A percentile compares a stretch with the other conserved stretches of the same genome.
Evolutionary conservation across 2,329 filamentous ascomycete species (phyloP).

Genomic region (Penicillium expansum): DNA sequence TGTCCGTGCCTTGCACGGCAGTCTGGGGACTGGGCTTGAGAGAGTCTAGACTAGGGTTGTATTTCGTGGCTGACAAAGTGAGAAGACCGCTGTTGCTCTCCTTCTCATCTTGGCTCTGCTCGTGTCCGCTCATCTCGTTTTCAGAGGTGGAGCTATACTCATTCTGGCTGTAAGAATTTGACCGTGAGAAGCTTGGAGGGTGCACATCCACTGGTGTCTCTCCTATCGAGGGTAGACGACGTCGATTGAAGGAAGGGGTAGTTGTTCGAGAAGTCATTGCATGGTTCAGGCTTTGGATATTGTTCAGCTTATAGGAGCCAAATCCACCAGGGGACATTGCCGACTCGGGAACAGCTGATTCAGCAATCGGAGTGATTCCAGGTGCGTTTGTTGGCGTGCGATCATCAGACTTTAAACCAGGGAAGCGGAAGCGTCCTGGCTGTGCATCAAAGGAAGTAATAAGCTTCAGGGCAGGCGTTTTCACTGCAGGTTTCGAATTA

Average conservation of each 20-base stretch:
- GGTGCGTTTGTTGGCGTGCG: constrained; percentile 71
- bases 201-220: constrained; percentile 60
- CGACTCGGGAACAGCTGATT: constrained; percentile 63
- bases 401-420: constrained; percentile 53
- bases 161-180: constrained; percentile 43
- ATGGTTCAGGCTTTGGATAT: constrained; percentile 67
- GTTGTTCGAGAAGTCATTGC: constrained; percentile 65
- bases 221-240: constrained; percentile 74
- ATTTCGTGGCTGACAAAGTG: constrained; percentile 44
- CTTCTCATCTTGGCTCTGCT: constrained; percentile 30
- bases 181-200: constrained; percentile 41
- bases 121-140: constrained; percentile 30
- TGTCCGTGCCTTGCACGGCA: constrained; percentile 66
- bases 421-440: constrained; percentile 61
- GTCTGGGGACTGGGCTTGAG: constrained; percentile 54
- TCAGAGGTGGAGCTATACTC: constrained; percentile 51
- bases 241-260: constrained; percentile 59
- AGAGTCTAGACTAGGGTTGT: constrained; percentile 43
- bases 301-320: constrained; percentile 55
- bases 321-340: constrained; percentile 65
- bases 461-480: constrained; percentile 80
- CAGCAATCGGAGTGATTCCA: constrained; percentile 83
- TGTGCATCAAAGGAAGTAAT: constrained; percentile 77
- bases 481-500: constrained; percentile 62
- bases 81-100: constrained; percentile 39